A percentile compares a stretch with the other conserved stretches of the same genome.
These are phyloP conservation scores for Pisolithus microcarpus DNA, from an alignment of 768 basidiomycete genomes.

Conservation along the genomic window DNA sequence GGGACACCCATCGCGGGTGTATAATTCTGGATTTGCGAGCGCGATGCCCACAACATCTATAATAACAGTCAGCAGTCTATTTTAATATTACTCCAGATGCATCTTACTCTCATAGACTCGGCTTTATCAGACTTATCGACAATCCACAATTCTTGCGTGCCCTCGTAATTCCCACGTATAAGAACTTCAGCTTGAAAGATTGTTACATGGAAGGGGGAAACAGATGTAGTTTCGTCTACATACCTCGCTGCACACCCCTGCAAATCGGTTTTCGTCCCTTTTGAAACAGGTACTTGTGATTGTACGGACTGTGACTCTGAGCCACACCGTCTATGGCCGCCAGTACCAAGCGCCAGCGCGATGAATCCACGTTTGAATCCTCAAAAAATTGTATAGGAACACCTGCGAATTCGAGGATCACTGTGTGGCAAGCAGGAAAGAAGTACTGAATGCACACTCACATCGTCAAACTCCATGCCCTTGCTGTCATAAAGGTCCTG, in stretches of 20 bases:
- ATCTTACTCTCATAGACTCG: no score
- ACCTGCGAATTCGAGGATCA: conserved; percentile 36
- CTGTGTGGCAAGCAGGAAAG: background rate
- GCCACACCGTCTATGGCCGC: conserved; percentile 29
- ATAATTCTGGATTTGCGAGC: no score
- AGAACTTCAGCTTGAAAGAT: conserved; percentile 45
- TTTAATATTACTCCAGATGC: no score
- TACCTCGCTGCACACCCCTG: conserved; percentile 54
- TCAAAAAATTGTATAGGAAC: conserved; percentile 69
- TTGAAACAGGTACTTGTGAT: conserved; percentile 38
- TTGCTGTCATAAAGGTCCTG: conserved; percentile 30
- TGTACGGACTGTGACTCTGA: conserved; percentile 5
- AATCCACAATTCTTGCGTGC: conserved; percentile 70
- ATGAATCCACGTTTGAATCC: conserved; percentile 43
- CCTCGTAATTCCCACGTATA: conserved; percentile 70
- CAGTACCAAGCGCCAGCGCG: conserved; percentile 57
- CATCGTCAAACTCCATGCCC: conserved; percentile 5
- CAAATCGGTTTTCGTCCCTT: conserved; percentile 24
- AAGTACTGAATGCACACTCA: no score
- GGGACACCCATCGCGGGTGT: no score
- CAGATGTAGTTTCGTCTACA: background rate
- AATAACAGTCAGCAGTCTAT: no score
- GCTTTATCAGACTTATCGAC: conserved; percentile 56
- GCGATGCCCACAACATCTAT: no score
- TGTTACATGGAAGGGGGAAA: background rate